Evolutionary conservation across 441 rosid species (phyloP).

Genomic region (Cnidoscolus chayamansa): DNA sequence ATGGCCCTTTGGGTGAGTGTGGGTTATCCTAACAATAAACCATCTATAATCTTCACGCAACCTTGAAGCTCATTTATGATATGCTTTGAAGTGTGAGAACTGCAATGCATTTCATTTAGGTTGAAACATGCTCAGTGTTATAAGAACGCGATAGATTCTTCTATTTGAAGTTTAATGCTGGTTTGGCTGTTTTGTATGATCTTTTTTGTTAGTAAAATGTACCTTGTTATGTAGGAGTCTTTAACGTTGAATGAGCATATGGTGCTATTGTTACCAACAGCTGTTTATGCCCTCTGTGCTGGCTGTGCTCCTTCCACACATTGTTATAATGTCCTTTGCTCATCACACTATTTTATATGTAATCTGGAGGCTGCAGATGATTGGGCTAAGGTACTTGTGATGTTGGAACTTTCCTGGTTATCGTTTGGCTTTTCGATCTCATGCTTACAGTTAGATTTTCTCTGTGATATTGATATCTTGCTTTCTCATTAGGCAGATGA

Average conservation of each 20-base stretch:
- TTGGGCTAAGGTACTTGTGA: conserved; percentile 47
- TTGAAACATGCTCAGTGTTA: neutral
- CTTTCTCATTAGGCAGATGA: conserved; percentile 51
- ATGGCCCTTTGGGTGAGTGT: neutral
- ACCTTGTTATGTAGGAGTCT: conserved; percentile 50
- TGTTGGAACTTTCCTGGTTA: conserved; percentile 21
- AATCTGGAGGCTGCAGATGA: conserved; percentile 44
- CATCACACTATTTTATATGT: conserved; percentile 36
- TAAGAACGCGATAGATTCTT: neutral
- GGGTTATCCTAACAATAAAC: neutral
- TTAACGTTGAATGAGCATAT: conserved; percentile 48
- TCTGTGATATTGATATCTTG: conserved; percentile 28
- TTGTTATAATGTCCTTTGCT: conserved; percentile 38
- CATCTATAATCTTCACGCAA: neutral
- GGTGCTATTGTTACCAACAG: conserved; percentile 72
- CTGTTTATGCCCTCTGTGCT: conserved; percentile 75
- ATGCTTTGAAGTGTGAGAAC: neutral
- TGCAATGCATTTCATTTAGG: neutral
- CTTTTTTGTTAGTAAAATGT: conserved; percentile 9
- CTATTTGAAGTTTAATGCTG: neutral
- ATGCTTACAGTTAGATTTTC: conserved; percentile 20
- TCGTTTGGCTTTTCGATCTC: conserved; percentile 20
- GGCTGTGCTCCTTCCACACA: conserved; percentile 56
- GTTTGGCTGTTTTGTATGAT: conserved; percentile 8
- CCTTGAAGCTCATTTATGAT: neutral